Evolutionary conservation across 1,284 basidiomycete species (phyloP), one percentile per base, ranked within the genome.

Genomic region (Puccinia sorghi): DNA sequence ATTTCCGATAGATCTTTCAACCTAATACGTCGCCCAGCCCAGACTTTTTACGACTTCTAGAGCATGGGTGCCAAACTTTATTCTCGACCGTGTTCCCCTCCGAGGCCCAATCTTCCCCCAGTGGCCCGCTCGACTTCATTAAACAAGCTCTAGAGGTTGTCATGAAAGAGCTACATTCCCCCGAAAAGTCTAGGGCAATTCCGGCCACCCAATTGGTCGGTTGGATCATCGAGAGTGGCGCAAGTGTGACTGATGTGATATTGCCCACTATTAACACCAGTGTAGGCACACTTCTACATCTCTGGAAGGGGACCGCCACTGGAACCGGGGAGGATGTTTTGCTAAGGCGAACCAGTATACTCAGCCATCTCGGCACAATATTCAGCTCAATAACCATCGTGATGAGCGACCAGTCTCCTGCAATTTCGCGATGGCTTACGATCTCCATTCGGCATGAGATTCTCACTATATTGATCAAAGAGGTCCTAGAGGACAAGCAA

Each of bases 131-230:
- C 79, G 81, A 83, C 2, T 86, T 96, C 0, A 90, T 90, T 6
- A 88, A 88, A 81, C 89, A 90, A 50, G 90, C 91, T 0, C 91
- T 91, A 80, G 88, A 90, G 79, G 92, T 95, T 83, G 93, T 92
- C 82, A 86, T 94, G 13, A 87, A 88, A 48, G 89, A 91, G 54
- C 85, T 97, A 64, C 88, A 89, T 59, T 92, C 95, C 83, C 93
- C 94, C 0, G 94, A 97, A 84, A 97, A 97, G 86, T 91, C 88
- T 83, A 91, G 93, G 84, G 93, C 94, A 0, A 90, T 90, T 81
- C 90, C 91, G 64, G 93, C 93, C 0, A 90, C 90, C 63, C 93
- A 92, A 83, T 88, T 93, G 25, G 85, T 97, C 27, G 43, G 54
- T 71, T 78, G 66, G 76, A 61, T 71, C 27, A 70, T 78, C 20